Evolutionary conservation across 1,284 basidiomycete genomes (phyloP).

Genomic region (Psilocybe mexicana): DNA sequence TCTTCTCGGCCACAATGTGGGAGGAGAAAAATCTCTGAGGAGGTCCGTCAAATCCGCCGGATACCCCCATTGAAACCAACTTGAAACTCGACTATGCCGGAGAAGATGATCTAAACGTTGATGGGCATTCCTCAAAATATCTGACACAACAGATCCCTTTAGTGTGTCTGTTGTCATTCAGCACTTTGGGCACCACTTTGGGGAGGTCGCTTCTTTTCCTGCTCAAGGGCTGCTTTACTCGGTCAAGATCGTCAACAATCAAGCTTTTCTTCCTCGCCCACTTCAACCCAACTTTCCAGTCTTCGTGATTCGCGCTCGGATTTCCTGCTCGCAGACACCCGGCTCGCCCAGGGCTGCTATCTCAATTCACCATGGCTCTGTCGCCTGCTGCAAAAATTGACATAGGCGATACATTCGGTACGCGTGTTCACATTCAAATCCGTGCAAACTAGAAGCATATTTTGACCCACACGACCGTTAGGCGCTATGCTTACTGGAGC

Average conservation of each 20-base stretch:
- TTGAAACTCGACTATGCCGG: not conserved
- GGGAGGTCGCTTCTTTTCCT: not conserved
- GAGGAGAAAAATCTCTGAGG: not conserved
- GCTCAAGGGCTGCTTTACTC: not conserved
- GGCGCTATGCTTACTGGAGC: conserved; percentile 32
- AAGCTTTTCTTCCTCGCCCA: not conserved
- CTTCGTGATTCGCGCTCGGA: not conserved
- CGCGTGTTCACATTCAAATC: conserved; percentile 1
- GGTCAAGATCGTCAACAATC: not conserved
- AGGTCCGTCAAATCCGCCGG: not conserved
- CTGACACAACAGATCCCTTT: not conserved
- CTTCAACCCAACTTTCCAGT: not conserved
- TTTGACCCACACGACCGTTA: not conserved
- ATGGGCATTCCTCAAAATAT: not conserved
- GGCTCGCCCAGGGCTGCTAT: not conserved
- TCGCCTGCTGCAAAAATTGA: conserved; percentile 5
- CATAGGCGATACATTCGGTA: conserved; percentile 34
- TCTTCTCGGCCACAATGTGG: not conserved
- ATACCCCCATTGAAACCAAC: not conserved
- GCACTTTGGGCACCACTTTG: not conserved
- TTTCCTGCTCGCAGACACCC: not conserved
- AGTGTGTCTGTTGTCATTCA: not conserved
- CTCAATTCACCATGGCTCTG: not conserved
- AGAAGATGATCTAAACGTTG: not conserved
- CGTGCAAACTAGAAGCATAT: not conserved